A percentile compares a stretch with the other conserved stretches of the same genome.
These are phyloP conservation scores for Podaxis carcinomalis DNA, from an alignment of 768 basidiomycete species.

Conservation along the genomic window DNA sequence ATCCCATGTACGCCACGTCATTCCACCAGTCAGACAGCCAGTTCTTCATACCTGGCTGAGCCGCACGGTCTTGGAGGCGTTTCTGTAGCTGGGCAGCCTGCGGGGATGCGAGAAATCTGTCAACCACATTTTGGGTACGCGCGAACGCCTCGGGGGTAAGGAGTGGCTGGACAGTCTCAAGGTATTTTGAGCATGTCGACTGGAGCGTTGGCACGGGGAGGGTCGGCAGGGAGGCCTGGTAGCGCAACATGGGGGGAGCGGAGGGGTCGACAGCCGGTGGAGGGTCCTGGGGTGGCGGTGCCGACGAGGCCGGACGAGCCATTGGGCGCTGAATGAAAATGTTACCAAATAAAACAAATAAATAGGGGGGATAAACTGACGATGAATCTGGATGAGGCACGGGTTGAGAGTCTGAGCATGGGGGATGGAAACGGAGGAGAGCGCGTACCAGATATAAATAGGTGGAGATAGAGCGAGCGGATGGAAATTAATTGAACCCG, in stretches of 20 bases:
- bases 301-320: conserved; percentile 15
- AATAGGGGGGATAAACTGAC: neutral
- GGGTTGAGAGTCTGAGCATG: neutral
- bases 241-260: conserved; percentile 69
- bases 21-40: conserved; percentile 99
- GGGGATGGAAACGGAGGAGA: neutral
- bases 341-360: neutral
- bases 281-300: conserved; percentile 17
- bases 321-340: neutral
- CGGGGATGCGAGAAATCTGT: conserved; percentile 66
- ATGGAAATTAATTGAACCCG: neutral
- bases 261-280: conserved; percentile 42
- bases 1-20: conserved; percentile 83
- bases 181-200: conserved; percentile 85
- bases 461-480: conserved; percentile 5
- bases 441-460: conserved; percentile 8
- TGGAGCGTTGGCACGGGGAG: conserved; percentile 83
- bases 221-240: conserved; percentile 64
- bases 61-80: conserved; percentile 73
- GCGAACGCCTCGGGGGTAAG: conserved; percentile 60
- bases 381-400: neutral
- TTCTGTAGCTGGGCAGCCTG: conserved; percentile 70
- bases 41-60: conserved; percentile 50
- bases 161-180: conserved; percentile 78
- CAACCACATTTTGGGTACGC: conserved; percentile 53